These are phyloP conservation scores for Kazachstania bromeliacearum DNA, from an alignment of 805 yeast species.

Conservation along the genomic window DNA sequence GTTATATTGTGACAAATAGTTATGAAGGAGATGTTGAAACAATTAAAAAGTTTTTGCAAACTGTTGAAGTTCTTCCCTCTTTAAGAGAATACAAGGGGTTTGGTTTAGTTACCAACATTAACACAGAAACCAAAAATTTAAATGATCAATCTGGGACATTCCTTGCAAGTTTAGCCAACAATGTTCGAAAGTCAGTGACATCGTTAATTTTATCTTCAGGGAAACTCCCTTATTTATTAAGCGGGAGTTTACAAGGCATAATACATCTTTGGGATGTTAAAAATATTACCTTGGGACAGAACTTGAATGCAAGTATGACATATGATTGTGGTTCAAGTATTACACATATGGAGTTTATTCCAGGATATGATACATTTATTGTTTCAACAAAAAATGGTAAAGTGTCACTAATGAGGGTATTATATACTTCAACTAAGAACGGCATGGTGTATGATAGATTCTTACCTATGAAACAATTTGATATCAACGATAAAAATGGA, in stretches of 20 bases:
- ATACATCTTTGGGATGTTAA: conserved; percentile 71
- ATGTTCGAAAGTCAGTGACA: conserved; percentile 43
- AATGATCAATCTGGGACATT: conserved; percentile 35
- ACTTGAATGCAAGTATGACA: conserved; percentile 39
- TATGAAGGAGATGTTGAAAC: conserved; percentile 62
- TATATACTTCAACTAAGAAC: conserved; percentile 16
- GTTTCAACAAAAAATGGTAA: conserved; percentile 36
- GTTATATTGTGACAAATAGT: conserved; percentile 38
- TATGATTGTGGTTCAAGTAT: conserved; percentile 43
- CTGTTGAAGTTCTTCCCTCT: conserved; percentile 46
- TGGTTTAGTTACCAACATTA: conserved; percentile 33
- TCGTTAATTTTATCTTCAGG: conserved; percentile 46
- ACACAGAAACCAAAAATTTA: conserved; percentile 12
- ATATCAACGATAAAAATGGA: conserved; percentile 10
- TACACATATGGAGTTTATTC: conserved; percentile 41
- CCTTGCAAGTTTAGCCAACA: conserved; percentile 59
- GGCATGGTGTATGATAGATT: conserved; percentile 2
- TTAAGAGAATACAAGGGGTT: conserved; percentile 58
- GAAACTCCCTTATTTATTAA: conserved; percentile 55
- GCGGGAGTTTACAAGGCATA: conserved; percentile 69
- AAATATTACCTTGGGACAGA: conserved; percentile 53
- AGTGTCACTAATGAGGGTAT: conserved; percentile 31
- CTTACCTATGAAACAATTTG: conserved; percentile 17
- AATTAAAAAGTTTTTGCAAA: conserved; percentile 46
- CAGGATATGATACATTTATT: conserved; percentile 48